These are phyloP conservation scores for Starmerella apicola DNA, from an alignment of 805 yeast species.

Conservation along the genomic window DNA sequence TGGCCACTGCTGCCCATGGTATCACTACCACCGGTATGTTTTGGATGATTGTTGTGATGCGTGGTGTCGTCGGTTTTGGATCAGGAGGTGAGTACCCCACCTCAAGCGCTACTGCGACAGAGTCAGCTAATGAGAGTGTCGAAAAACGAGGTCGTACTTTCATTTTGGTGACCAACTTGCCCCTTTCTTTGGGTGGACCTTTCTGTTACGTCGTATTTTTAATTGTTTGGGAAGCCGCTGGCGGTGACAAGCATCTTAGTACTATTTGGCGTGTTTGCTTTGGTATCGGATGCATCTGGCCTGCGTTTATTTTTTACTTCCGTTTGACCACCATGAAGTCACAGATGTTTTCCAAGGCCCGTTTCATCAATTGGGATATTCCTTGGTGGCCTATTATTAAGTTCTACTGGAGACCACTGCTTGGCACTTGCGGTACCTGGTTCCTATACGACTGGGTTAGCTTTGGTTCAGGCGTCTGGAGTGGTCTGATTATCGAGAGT, in stretches of 20 bases:
- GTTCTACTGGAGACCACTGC: conserved; percentile 53
- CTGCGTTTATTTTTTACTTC: conserved; percentile 58
- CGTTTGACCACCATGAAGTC: conserved; percentile 59
- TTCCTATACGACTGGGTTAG: conserved; percentile 70
- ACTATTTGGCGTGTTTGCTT: conserved; percentile 63
- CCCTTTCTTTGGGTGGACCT: conserved; percentile 64
- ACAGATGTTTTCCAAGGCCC: conserved; percentile 48
- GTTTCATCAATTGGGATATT: conserved; percentile 41
- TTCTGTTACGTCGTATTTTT: conserved; percentile 54
- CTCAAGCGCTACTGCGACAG: conserved; percentile 53
- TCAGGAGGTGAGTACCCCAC: conserved; percentile 68
- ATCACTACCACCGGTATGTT: conserved; percentile 45
- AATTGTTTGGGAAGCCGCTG: conserved; percentile 48
- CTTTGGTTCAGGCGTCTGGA: conserved; percentile 65
- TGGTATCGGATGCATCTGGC: conserved; percentile 66
- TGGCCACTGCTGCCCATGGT: conserved; percentile 65
- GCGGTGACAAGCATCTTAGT: conserved; percentile 28
- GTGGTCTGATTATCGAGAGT: conserved; percentile 43
- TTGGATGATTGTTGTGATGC: conserved; percentile 57
- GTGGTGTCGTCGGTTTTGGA: conserved; percentile 69
- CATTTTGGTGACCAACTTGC: conserved; percentile 56
- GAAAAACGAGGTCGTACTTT: conserved; percentile 50
- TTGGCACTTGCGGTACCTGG: conserved; percentile 69
- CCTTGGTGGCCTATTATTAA: conserved; percentile 49
- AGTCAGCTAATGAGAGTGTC: conserved; percentile 56